These are phyloP conservation scores for Eutypa lata DNA, from an alignment of 2,329 filamentous ascomycete species.

Conservation along the genomic window DNA sequence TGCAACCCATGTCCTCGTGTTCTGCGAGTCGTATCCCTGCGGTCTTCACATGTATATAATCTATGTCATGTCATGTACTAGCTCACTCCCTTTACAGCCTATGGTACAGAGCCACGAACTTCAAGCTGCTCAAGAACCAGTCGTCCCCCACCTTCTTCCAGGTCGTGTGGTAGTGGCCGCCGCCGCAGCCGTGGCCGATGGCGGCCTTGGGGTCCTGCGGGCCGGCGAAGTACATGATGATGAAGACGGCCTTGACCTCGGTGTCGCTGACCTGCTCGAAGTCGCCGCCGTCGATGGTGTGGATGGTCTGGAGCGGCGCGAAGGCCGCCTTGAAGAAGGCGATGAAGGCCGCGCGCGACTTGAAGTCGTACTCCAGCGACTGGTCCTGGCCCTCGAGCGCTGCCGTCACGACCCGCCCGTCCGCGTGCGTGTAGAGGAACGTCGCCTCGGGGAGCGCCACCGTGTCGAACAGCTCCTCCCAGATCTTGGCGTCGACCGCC, in stretches of 20 bases:
- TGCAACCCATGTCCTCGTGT: no score
- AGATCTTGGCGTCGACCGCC: constrained; percentile 6
- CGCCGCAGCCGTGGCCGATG: background rate
- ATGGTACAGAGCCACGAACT: background rate
- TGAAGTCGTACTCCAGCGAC: constrained; percentile 2
- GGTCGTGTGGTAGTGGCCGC: background rate
- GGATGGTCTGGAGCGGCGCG: constrained; percentile 5
- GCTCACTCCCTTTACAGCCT: no score
- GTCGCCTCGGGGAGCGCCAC: constrained; percentile 4
- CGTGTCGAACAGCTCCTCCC: constrained; percentile 2
- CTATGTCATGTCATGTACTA: no score
- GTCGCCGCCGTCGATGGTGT: constrained; percentile 5
- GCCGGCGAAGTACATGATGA: constrained; percentile 2
- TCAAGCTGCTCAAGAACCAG: background rate
- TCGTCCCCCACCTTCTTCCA: background rate
- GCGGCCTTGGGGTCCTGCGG: background rate
- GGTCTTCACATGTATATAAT: no score
- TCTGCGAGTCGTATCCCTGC: no score
- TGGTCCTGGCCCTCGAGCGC: background rate
- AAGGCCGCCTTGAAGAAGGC: constrained; percentile 5
- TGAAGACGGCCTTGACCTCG: constrained; percentile 7
- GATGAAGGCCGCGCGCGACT: constrained; percentile 1
- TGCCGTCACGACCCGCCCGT: constrained; percentile 2
- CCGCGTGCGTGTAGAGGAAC: constrained; percentile 3
- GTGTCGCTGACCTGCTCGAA: constrained; percentile 7